Percentiles rank a stretch among this genome's conserved stretches.
Evolutionary conservation across 805 yeast species (phyloP).

Genomic region (Teunomyces tritomae): DNA sequence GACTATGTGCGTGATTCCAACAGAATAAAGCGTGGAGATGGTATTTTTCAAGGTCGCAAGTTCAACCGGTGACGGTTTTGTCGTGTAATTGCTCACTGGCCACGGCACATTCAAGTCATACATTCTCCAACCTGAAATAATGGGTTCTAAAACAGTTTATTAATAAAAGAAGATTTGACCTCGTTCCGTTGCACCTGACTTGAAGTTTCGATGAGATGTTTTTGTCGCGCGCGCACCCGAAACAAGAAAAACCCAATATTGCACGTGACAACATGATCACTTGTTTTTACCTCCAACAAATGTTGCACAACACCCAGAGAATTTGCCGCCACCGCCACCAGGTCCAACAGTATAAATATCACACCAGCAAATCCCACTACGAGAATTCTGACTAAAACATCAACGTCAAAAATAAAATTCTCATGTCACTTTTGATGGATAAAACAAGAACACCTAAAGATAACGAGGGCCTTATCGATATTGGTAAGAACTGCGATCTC

Average conservation of each 20-base stretch:
- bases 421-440: constrained; percentile 17
- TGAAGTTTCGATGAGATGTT: background rate
- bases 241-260: too few relatives aligned
- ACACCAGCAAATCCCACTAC: background rate
- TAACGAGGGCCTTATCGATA: constrained; percentile 44
- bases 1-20: constrained; percentile 78
- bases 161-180: too few relatives aligned
- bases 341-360: background rate
- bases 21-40: constrained; percentile 49
- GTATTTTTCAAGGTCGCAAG: constrained; percentile 46
- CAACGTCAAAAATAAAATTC: background rate
- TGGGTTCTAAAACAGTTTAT: too few relatives aligned
- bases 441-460: constrained; percentile 18
- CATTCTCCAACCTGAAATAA: constrained; percentile 6
- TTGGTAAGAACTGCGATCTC: constrained; percentile 55
- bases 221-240: background rate
- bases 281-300: too few relatives aligned
- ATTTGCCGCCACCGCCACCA: constrained; percentile 14
- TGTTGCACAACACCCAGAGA: too few relatives aligned
- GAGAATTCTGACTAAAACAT: background rate
- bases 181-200: too few relatives aligned
- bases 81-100: constrained; percentile 54
- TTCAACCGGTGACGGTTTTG: constrained; percentile 41
- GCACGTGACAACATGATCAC: too few relatives aligned
- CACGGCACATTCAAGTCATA: constrained; percentile 72